Evolutionary conservation across 306 rosid genomes (phyloP), one percentile per base, ranked within the genome.

Genomic region (Luffa aegyptiaca): DNA sequence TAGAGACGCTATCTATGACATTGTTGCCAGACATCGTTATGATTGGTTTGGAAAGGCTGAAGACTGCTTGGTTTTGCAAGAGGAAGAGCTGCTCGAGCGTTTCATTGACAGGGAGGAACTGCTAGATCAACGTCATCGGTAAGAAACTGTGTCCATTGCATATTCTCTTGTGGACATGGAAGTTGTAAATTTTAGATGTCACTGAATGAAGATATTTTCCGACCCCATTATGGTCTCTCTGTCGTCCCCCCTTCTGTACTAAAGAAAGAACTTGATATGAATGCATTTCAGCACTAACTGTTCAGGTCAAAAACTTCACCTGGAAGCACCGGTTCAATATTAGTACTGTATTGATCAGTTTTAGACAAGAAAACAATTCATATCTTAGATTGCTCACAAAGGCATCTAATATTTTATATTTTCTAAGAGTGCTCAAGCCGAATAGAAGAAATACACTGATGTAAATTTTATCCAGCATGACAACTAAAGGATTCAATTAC

Each of bases 31-130:
- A 72, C 78, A 65, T 6, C 89, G 93, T 18, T 89, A 93, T 75
- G 53, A 84, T 52, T 84, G 89, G 94, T 86, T 90, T 10, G 93
- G 97, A 65, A 90, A 86, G 86, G 86, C 89, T 17, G 68, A 93
- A 49, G 89, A 87, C 39, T 88, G 87, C 78, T 84, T 90, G 85
- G 93, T 91, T 82, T 83, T 93, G 83, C 75, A 69, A 77, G 97
- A 90, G 81, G 85, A 48, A 56, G 92, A 91, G 81, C 80, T 93
- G 80, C 91, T 91, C 18, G 97, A 90, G 59, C 98, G 93, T 79
- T 93, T 93, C 88, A 88, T 93, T 31, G 98, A 93, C 51, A 87
- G 93, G 79, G 95, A 93, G 21, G 98, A 93, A 84, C 39, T 93
- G 68, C 79, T 86, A 84, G 56, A 75, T 49, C 80, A 31, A 33